Base-by-base conservation (phyloP, 192 early-diverging fungal species). In the Thoreauomyces humboldtii region DNA sequence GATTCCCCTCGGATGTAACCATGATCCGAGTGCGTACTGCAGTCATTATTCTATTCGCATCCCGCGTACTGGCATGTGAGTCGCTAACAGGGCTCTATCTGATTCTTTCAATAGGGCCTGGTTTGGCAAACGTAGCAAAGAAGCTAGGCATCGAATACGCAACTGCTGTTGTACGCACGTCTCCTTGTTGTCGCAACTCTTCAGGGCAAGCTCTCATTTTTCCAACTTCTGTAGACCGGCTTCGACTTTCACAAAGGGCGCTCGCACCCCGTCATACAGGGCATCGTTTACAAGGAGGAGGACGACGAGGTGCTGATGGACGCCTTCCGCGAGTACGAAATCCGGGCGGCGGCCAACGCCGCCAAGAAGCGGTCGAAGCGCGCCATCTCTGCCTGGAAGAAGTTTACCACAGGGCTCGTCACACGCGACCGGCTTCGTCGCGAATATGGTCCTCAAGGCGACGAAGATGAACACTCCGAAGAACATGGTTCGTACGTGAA, bases 121-220 rank as follows among this genome's bases (percentile, higher is more conserved):
- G 80, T 2, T 81, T 91, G 34, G 79, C 58, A 14, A 72, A 75
- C 28, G 54, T 98, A 25, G 92, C 93, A 32, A 79, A 79, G 44
- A 77, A 84, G 66, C 74, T 96, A 37, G 86, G 83, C 5, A 83
- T 96, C 17, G 91, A 94, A 55, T 92, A 78, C 63, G 91, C 78
- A 1, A 80, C 81, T n/a, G 93, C 91, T 5, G 92, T 96, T 48
- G 88, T 92, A 65, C 72, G 84, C 46, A 62, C 50, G 7, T 15
- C 15, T 24, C 3, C 14, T 15, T 14, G 6, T 31, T 4, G 7
- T 31, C 4, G 50, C 50, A 52, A 27, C 27, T 52, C 14, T 6
- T 3, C 44, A 2, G 44, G 2, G 14, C 2, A 22, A 46, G 19
- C 25, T 22, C n/a, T 12, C 14, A 52, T 52, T 15, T 22, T 48